A percentile compares a stretch with the other conserved stretches of the same genome.
Evolutionary conservation across 1,284 basidiomycete species (phyloP).

Genomic region (Volvariella volvacea): DNA sequence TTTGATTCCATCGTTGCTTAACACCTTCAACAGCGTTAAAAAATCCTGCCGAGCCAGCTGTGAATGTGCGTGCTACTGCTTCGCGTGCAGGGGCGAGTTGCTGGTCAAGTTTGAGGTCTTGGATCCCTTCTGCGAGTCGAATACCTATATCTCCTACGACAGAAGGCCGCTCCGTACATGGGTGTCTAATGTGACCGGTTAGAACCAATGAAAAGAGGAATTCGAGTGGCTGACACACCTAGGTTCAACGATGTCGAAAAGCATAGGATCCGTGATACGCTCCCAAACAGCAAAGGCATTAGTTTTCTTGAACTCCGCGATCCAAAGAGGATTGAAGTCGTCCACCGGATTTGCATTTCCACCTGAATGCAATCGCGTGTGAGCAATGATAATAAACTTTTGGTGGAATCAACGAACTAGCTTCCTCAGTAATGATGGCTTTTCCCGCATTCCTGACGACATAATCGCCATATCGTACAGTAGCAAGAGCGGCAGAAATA

Average conservation of each 20-base stretch:
- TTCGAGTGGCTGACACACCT: conserved; percentile 38
- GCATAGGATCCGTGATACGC: conserved; percentile 74
- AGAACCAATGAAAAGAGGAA: neutral
- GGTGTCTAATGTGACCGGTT: conserved; percentile 51
- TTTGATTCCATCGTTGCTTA: conserved; percentile 57
- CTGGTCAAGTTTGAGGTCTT: conserved; percentile 86
- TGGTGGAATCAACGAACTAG: conserved; percentile 31
- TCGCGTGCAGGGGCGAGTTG: conserved; percentile 85
- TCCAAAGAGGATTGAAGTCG: conserved; percentile 82
- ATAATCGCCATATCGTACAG: conserved; percentile 86
- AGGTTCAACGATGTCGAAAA: conserved; percentile 92
- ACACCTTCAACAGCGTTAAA: conserved; percentile 87
- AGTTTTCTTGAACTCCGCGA: conserved; percentile 78
- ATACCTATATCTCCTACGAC: conserved; percentile 86
- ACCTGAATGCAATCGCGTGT: conserved; percentile 17
- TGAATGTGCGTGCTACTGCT: conserved; percentile 71
- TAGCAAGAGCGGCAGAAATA: conserved; percentile 70
- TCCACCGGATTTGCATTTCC: conserved; percentile 36
- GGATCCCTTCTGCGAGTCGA: conserved; percentile 82
- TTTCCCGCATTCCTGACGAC: conserved; percentile 54
- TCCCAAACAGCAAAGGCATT: conserved; percentile 87
- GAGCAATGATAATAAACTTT: conserved; percentile 5
- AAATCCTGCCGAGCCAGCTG: conserved; percentile 72
- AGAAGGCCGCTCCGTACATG: conserved; percentile 84
- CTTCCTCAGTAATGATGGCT: conserved; percentile 60